Percentiles rank a stretch among this genome's conserved stretches.
These are phyloP conservation scores for Candida arabinofermentans DNA, from an alignment of 805 yeast species.

Conservation along the genomic window DNA sequence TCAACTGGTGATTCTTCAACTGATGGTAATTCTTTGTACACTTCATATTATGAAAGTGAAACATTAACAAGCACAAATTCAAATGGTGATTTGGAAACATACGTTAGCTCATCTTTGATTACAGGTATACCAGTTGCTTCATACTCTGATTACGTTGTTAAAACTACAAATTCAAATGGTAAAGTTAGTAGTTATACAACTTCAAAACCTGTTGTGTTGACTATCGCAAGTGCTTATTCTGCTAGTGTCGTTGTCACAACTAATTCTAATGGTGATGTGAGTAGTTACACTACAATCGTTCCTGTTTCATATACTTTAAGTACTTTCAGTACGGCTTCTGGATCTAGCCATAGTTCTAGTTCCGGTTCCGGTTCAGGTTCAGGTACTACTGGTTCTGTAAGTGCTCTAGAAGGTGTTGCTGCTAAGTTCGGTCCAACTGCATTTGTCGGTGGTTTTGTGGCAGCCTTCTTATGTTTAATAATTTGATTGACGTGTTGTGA, in stretches of 20 bases:
- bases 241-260: background rate
- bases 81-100: background rate
- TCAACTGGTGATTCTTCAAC: background rate
- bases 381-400: background rate
- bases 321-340: background rate
- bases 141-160: background rate
- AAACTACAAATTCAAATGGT: slow-evolving; percentile 1
- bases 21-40: background rate
- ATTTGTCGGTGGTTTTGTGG: too few species aligned
- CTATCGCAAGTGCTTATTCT: background rate
- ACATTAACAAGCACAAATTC: background rate
- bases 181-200: background rate
- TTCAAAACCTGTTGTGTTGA: background rate
- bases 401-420: too few species aligned
- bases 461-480: too few species aligned
- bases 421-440: too few species aligned
- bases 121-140: background rate
- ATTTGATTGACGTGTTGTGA: too few species aligned
- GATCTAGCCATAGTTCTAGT: too few species aligned
- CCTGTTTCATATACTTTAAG: background rate
- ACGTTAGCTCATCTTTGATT: background rate
- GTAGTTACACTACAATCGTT: background rate
- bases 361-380: background rate
- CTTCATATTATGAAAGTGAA: background rate
- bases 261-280: background rate